Base-by-base conservation (phyloP, 768 basidiomycete species). In the Boletus rufocinnamomeus region DNA sequence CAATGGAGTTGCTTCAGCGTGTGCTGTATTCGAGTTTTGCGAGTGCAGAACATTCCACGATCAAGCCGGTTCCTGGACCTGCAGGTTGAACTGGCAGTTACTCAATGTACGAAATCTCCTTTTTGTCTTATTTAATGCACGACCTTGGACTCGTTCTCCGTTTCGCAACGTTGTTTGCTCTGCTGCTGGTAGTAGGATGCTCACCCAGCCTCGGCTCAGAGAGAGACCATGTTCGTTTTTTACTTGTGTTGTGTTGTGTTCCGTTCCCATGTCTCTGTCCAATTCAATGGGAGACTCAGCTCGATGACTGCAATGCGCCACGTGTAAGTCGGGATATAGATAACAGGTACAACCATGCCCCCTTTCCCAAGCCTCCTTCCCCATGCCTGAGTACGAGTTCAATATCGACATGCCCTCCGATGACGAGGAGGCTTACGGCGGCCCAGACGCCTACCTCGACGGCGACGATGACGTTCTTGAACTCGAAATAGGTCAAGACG, bases 401-500 rank as follows among this genome's bases (percentile, higher is more conserved):
- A 54, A 67, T 41, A 57, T 61, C 44, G 61, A 63, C 52, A 48
- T 63, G 50, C 51, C 57, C 25, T 32, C 35, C 37, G 69, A 67
- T 28, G 76, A 75, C 23, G 74, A 72, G 8, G 73, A 72, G 34
- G 72, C 57, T 19, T 74, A 66, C 41, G 65, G 71, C 2, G 73
- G 74, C n/a, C 74, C 73, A 8, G 74, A 75, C 43, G 75, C 66
- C 45, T 70, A 71, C 47, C 58, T 73, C 21, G 75, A 75, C 10
- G 74, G 66, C 40, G 73, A 73, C 34, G 72, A 77, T 44, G 68
- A 65, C 44, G 68, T 72, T 34, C 69, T 75, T 28, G 76, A 76
- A 21, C 67, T 77, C 52, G 72, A 75, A 52, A 63, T 63, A 19
- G 59, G 57, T 3, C 72, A 69, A 32, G 69, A 72, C 10, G 69